phyloP scores from a whole-genome alignment of 495 filamentous ascomycete genomes.

The Penicillium malachiteum region DNA sequence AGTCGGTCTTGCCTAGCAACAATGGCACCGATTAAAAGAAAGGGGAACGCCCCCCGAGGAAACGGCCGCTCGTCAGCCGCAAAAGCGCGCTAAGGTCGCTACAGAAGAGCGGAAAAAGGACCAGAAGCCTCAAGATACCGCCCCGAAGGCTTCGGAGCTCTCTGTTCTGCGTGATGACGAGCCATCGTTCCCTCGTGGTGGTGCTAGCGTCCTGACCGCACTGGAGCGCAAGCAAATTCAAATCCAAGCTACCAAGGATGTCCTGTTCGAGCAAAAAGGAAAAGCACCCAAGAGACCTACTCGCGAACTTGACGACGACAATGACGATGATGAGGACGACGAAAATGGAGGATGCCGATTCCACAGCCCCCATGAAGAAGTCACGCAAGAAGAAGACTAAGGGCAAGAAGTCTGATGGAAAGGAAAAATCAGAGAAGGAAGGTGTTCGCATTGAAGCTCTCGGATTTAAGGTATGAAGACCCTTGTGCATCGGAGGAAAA shows the following conservation, averaged over 20 bases:
- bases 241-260: constrained; percentile 88
- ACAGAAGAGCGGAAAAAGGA: constrained; percentile 39
- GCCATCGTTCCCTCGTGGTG: constrained; percentile 86
- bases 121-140: constrained; percentile 33
- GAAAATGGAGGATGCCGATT: constrained; percentile 50
- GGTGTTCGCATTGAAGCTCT: constrained; percentile 76
- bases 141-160: constrained; percentile 41
- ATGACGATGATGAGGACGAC: constrained; percentile 40
- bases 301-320: constrained; percentile 40
- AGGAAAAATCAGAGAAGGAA: constrained; percentile 50
- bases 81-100: constrained; percentile 48
- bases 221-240: constrained; percentile 96
- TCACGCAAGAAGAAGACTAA: constrained; percentile 48
- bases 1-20: constrained; percentile 30
- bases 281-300: constrained; percentile 51
- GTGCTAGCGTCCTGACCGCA: constrained; percentile 85
- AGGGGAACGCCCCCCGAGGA: constrained; percentile 44
- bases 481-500: background rate
- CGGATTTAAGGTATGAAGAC: constrained; percentile 73
- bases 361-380: constrained; percentile 46
- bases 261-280: constrained; percentile 76
- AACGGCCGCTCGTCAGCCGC: constrained; percentile 36
- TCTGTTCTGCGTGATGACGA: constrained; percentile 73
- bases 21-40: constrained; percentile 57
- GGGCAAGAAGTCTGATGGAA: constrained; percentile 47